phyloP scores from a whole-genome alignment of 2,329 filamentous ascomycete species.

The Ceratocystis harringtonii region DNA sequence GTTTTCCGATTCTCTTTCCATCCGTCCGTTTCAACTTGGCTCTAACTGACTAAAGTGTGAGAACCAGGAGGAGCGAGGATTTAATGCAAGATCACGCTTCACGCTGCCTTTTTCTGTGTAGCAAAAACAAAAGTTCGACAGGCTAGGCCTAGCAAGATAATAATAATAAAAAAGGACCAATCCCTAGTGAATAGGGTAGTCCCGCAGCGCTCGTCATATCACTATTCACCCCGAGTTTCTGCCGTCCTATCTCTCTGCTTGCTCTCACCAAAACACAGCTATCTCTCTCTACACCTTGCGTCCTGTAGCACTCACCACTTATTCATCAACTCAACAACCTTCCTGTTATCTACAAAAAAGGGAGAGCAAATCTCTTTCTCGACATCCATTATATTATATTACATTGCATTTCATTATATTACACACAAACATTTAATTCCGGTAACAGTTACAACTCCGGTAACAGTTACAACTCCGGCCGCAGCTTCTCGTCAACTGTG shows the following conservation, averaged over 20 bases:
- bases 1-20: neutral
- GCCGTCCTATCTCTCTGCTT: too few relatives aligned
- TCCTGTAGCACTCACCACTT: too few relatives aligned
- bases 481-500: neutral
- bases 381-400: too few relatives aligned
- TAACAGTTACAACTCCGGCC: neutral
- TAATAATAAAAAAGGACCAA: neutral
- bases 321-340: neutral
- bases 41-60: neutral
- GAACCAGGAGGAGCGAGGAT: neutral
- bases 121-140: conserved; percentile 4
- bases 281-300: too few relatives aligned
- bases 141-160: neutral
- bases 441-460: neutral
- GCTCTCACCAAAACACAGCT: neutral
- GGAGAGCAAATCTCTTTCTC: neutral
- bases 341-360: neutral
- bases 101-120: neutral
- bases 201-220: neutral
- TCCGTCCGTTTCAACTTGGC: neutral
- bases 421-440: neutral
- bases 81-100: neutral
- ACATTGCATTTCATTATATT: neutral
- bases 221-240: neutral
- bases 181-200: neutral